Evolutionary conservation across 805 yeast genomes (phyloP), one percentile per base, ranked within the genome.

Genomic region (Yarrowia deformans): DNA sequence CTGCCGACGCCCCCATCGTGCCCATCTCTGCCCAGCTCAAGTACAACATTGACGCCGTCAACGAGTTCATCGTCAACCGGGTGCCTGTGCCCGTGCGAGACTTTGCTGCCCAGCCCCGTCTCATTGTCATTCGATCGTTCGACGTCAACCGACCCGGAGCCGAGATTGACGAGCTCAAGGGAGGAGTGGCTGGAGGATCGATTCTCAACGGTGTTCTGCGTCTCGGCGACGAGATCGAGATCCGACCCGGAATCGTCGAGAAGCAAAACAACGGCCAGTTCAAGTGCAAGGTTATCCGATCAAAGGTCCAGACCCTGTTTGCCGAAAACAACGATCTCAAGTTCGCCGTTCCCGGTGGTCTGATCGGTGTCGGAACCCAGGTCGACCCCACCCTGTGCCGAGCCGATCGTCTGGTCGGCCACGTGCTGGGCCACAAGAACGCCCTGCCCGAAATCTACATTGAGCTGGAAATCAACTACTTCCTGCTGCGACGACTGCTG

Each of bases 131-230:
- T 77, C 90, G 99, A 84, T 94, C 98, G 42, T 95, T 95, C 79
- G 99, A 95, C 81, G 99, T 95, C 73, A 95, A 95, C 84, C 93
- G 92, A 82, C 99, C 99, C 71, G 99, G 99, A 83, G 88, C 97
- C 54, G 98, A 93, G 81, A 91, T 96, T 74, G 93, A 90, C 74
- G 98, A 94, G 76, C 86, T 95, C 79, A 93, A 93, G 83, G 99
- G 99, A 77, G 99, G 99, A 88, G 98, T 95, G 79, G 99, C 99
- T 56, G 99, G 99, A 84, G 99, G 99, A 75, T 92, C 97, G 68
- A 94, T 95, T 76, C 85, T 95, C 78, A 92, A 88, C 71, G 99
- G 99, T 86, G 99, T 95, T 61, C 91, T 95, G 84, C 90, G 91
- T 79, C 85, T 95, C 72, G 98, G 97, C 72, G 99, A 95, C 79